Evolutionary conservation across 495 filamentous ascomycete species (phyloP).

Genomic region (Extremus antarcticus): DNA sequence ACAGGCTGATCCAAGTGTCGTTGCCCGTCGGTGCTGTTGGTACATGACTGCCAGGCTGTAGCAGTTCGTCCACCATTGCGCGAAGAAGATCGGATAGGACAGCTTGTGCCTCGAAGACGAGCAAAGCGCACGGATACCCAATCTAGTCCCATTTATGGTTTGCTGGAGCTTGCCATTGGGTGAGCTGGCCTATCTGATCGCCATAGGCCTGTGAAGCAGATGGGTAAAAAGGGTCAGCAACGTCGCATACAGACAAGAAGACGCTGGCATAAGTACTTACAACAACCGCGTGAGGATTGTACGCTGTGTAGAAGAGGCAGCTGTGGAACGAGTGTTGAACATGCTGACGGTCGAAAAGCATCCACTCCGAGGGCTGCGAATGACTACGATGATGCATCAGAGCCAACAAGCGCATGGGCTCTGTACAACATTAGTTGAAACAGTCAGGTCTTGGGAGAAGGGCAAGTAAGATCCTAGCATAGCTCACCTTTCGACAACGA

Average conservation of each 20-base stretch:
- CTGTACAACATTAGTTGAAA: background rate
- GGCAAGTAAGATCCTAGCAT: background rate
- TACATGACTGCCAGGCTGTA: background rate
- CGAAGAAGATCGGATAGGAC: background rate
- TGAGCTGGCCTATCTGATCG: background rate
- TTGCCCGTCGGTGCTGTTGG: background rate
- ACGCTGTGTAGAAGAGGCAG: background rate
- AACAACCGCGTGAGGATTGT: background rate
- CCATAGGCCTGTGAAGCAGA: too few species aligned
- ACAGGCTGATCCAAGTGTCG: background rate
- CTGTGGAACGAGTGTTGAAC: background rate
- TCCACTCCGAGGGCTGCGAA: background rate
- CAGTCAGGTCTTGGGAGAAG: background rate
- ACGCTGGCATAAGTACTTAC: too few species aligned
- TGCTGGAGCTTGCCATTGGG: background rate
- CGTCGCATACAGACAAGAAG: too few species aligned
- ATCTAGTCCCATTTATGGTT: background rate
- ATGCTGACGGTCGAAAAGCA: background rate
- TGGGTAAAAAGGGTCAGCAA: too few species aligned
- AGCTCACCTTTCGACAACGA: background rate
- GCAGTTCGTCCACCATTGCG: background rate
- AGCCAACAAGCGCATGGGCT: background rate
- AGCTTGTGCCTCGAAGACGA: background rate
- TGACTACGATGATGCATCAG: background rate
- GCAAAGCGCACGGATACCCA: background rate